Base-by-base conservation (phyloP, 169 alveolate species). In the Plasmodium relictum region DNA sequence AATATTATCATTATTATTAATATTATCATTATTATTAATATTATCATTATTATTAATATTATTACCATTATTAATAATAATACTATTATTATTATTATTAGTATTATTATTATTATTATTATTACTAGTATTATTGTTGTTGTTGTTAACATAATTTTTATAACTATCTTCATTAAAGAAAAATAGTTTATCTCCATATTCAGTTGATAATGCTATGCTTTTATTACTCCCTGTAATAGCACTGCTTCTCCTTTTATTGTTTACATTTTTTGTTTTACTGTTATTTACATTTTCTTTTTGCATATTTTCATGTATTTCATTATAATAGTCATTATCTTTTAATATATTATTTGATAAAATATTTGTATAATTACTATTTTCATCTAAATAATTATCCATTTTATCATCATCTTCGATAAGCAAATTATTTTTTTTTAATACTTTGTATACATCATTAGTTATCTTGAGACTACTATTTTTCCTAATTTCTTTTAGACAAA, bases 401-500 rank as follows among this genome's bases (percentile, higher is more conserved):
- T 63, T 58, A 59, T 56, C 12, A 16, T 58, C 58, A 1, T 59
- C 63, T 0, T 44, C 61, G 6, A 41, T 41, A 58, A 59, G 10
- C 14, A 59, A 20, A 37, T 65, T 26, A 52, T 50, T 63, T 3
- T 78, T 65, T 65, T 78, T 78, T 37, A 78, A 45, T 45, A 44
- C 58, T 16, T 58, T 16, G 58, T 58, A 74, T 10, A 74, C 63
- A 22, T 78, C 71, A 12, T 78, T 16, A 39, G 24, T 24, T 2
- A 20, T 42, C 22, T 63, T 39, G 3, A 14, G 37, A 3, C 24
- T 37, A 0, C 58, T 70, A 50, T 56, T 78, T 52, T 66, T 83
- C 14, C 39, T 68, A 26, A 83, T 68, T 83, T 83, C 91, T 8
- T 56, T 68, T 10, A 83, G 14, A 22, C 91, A 83, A 3, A 83